These are phyloP conservation scores for Pseudonectria buxi DNA, from an alignment of 2,329 filamentous ascomycete genomes.

Conservation along the genomic window DNA sequence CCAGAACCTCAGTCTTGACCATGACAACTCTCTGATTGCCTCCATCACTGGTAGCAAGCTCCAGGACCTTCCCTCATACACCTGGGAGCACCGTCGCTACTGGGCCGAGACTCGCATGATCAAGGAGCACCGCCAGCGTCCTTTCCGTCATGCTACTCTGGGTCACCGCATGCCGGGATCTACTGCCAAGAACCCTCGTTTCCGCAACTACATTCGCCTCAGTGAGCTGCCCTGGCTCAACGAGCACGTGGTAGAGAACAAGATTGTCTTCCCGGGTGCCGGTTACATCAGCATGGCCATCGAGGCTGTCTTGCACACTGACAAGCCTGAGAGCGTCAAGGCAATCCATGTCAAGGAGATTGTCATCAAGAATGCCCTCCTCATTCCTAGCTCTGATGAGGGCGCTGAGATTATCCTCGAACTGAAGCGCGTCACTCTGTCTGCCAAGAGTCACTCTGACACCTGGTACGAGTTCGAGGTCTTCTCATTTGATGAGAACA, in stretches of 20 bases:
- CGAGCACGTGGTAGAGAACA: slow-evolving; percentile 25
- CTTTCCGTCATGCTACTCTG: slow-evolving; percentile 22
- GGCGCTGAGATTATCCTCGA: slow-evolving; percentile 19
- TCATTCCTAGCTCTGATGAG: slow-evolving; percentile 15
- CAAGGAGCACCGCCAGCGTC: slow-evolving; percentile 16
- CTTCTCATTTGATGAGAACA: slow-evolving; percentile 20
- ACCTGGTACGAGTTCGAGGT: slow-evolving; percentile 20
- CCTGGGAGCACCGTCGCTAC: slow-evolving; percentile 26
- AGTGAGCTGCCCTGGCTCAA: slow-evolving; percentile 28
- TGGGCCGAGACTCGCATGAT: slow-evolving; percentile 20
- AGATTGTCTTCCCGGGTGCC: slow-evolving; percentile 28
- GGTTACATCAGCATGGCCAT: slow-evolving; percentile 29
- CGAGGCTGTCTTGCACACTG: slow-evolving; percentile 17
- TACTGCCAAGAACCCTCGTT: slow-evolving; percentile 21
- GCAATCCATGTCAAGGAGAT: slow-evolving; percentile 14
- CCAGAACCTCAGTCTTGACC: slow-evolving; percentile 13
- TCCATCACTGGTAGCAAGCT: slow-evolving; percentile 9
- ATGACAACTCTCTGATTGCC: slow-evolving; percentile 8
- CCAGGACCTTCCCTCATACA: slow-evolving; percentile 19
- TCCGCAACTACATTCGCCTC: slow-evolving; percentile 27
- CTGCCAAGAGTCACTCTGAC: slow-evolving; percentile 15
- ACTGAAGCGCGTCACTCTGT: slow-evolving; percentile 14
- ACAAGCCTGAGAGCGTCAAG: slow-evolving; percentile 9
- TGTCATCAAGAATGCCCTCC: slow-evolving; percentile 17
- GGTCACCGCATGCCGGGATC: slow-evolving; percentile 11